Conservation (phyloP, 495 filamentous ascomycete genomes). For the Paragyromitra xinjiangensis region DNA sequence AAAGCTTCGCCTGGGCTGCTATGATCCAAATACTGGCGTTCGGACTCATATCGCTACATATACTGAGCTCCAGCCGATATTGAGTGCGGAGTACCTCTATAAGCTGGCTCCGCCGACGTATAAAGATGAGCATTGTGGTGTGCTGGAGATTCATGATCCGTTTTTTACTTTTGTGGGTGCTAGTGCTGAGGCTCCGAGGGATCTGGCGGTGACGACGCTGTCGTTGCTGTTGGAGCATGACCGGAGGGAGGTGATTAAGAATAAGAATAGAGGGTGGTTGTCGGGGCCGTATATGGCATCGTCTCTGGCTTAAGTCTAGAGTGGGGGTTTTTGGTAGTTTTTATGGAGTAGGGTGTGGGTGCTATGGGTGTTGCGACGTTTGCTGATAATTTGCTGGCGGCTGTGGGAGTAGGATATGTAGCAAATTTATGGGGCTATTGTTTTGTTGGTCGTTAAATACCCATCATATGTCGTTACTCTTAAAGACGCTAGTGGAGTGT, state of each 20-base stretch:
- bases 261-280: background rate
- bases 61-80: conserved; percentile 33
- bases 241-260: background rate
- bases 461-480: too few relatives aligned
- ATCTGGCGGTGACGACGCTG: conserved; percentile 20
- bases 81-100: background rate
- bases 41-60: conserved; percentile 23
- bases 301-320: background rate
- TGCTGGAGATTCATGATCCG: conserved; percentile 19
- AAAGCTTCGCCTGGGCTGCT: background rate
- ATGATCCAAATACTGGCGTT: background rate
- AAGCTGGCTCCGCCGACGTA: background rate
- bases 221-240: conserved; percentile 15
- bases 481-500: too few relatives aligned
- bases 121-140: conserved; percentile 9
- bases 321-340: background rate
- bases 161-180: conserved; percentile 7
- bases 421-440: too few relatives aligned
- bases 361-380: background rate
- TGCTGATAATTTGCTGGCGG: background rate
- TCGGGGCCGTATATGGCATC: background rate
- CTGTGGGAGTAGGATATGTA: background rate
- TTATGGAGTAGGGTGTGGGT: too few relatives aligned
- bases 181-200: background rate
- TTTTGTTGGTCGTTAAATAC: too few relatives aligned